A percentile compares a stretch with the other conserved stretches of the same genome.
These are phyloP conservation scores for Allantophomopsis cytisporea DNA, from an alignment of 2,329 filamentous ascomycete species.

Conservation along the genomic window DNA sequence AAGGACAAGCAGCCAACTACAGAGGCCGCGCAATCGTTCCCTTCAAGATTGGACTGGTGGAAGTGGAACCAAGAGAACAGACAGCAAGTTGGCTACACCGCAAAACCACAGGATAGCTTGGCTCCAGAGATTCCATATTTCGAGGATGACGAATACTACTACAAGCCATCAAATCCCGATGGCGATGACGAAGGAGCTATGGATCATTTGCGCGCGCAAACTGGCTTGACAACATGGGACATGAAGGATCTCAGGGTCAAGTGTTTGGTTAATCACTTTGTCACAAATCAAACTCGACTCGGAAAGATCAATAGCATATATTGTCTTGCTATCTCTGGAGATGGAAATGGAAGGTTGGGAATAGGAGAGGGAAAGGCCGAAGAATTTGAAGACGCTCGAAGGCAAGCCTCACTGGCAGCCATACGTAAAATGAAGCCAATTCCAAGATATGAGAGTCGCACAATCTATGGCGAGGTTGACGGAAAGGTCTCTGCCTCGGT, in stretches of 20 bases:
- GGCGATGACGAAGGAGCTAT: conserved; percentile 19
- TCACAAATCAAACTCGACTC: conserved; percentile 89
- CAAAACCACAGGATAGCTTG: background rate
- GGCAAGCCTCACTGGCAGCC: conserved; percentile 67
- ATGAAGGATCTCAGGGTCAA: conserved; percentile 50
- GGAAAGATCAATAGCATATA: conserved; percentile 78
- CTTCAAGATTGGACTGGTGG: conserved; percentile 1
- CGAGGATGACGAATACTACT: conserved; percentile 4
- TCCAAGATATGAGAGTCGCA: conserved; percentile 78
- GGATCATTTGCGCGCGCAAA: conserved; percentile 27
- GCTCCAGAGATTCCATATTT: conserved; percentile 3
- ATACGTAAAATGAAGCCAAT: conserved; percentile 92
- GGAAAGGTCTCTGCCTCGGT: conserved; percentile 81
- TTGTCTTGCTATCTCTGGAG: conserved; percentile 70
- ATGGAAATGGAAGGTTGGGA: conserved; percentile 73
- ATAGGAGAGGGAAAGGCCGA: conserved; percentile 83
- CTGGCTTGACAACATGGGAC: conserved; percentile 36
- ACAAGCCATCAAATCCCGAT: conserved; percentile 5
- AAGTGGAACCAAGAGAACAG: conserved; percentile 3
- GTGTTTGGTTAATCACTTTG: conserved; percentile 57
- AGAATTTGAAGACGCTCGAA: conserved; percentile 51
- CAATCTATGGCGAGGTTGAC: conserved; percentile 75
- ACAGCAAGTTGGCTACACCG: conserved; percentile 1
- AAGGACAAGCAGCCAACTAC: conserved; percentile 3
- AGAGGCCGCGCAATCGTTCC: background rate